These are phyloP conservation scores for Thielaviopsis ethacetica DNA, from an alignment of 2,329 filamentous ascomycete genomes.

Conservation along the genomic window DNA sequence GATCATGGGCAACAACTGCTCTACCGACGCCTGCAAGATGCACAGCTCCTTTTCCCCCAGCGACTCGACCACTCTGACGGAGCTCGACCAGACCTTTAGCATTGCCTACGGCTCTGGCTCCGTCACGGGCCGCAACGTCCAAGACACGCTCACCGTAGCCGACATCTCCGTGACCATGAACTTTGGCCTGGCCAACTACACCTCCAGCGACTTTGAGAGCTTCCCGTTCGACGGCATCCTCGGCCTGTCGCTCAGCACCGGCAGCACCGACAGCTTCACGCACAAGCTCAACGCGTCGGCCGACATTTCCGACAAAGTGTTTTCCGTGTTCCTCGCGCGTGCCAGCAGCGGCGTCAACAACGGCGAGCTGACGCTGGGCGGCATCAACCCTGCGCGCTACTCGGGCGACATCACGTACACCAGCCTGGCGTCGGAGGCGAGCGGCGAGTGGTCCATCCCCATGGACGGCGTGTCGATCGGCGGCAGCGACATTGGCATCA, in stretches of 20 bases:
- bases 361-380: slow-evolving; percentile 66
- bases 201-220: slow-evolving; percentile 55
- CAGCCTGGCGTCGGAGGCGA: slow-evolving; percentile 28
- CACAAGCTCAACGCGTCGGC: slow-evolving; percentile 39
- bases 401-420: slow-evolving; percentile 54
- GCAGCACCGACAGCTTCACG: slow-evolving; percentile 49
- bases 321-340: slow-evolving; percentile 56
- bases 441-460: slow-evolving; percentile 55
- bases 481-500: slow-evolving; percentile 39
- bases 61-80: slow-evolving; percentile 48
- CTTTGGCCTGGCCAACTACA: slow-evolving; percentile 57
- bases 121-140: slow-evolving; percentile 49
- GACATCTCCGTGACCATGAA: slow-evolving; percentile 45
- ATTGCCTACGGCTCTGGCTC: slow-evolving; percentile 65
- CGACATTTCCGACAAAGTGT: slow-evolving; percentile 34
- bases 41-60: slow-evolving; percentile 54
- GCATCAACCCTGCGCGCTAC: slow-evolving; percentile 48
- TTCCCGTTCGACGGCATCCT: slow-evolving; percentile 84
- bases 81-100: slow-evolving; percentile 36
- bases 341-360: slow-evolving; percentile 47
- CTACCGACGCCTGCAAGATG: slow-evolving; percentile 43
- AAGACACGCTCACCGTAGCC: slow-evolving; percentile 51
- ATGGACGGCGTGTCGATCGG: slow-evolving; percentile 50
- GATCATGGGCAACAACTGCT: slow-evolving; percentile 63
- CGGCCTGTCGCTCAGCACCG: slow-evolving; percentile 51